A percentile compares a stretch with the other conserved stretches of the same genome.
Conservation (phyloP, 2,329 filamentous ascomycete genomes). For the Verticillium longisporum region DNA sequence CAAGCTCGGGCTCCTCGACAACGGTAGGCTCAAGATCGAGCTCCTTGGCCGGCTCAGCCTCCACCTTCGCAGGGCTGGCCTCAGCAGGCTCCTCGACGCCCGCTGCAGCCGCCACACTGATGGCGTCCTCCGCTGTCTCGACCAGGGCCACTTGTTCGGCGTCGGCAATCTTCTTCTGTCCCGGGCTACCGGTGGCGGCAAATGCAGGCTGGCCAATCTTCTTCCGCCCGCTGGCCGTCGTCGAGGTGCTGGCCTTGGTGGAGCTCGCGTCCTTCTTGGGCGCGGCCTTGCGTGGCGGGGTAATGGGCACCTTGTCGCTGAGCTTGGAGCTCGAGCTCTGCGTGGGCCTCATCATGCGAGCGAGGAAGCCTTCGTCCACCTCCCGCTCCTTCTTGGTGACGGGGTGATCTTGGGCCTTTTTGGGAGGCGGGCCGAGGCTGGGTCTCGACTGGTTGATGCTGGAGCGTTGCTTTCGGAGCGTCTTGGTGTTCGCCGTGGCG, state of each 20-base stretch:
- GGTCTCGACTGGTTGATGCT: constrained; percentile 37
- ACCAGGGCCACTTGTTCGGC: not conserved
- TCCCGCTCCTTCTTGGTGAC: constrained; percentile 43
- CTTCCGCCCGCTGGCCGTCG: constrained; percentile 5
- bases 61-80: not conserved
- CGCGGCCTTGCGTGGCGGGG: constrained; percentile 38
- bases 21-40: not conserved
- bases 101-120: not conserved
- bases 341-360: constrained; percentile 77
- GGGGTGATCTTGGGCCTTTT: constrained; percentile 43
- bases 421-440: constrained; percentile 52
- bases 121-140: constrained; percentile 8
- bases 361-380: constrained; percentile 65
- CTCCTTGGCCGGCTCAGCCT: not conserved
- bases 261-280: constrained; percentile 11
- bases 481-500: constrained; percentile 19
- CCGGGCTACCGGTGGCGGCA: constrained; percentile 5
- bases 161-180: not conserved
- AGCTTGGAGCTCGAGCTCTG: constrained; percentile 62
- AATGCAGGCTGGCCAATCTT: not conserved
- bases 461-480: constrained; percentile 36
- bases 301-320: constrained; percentile 50
- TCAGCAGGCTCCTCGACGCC: not conserved
- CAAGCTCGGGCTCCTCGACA: not conserved
- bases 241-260: constrained; percentile 14